Evolutionary conservation across 352 stramenopile genomes (phyloP).

Genomic region (Phytophthora sansomeana): DNA sequence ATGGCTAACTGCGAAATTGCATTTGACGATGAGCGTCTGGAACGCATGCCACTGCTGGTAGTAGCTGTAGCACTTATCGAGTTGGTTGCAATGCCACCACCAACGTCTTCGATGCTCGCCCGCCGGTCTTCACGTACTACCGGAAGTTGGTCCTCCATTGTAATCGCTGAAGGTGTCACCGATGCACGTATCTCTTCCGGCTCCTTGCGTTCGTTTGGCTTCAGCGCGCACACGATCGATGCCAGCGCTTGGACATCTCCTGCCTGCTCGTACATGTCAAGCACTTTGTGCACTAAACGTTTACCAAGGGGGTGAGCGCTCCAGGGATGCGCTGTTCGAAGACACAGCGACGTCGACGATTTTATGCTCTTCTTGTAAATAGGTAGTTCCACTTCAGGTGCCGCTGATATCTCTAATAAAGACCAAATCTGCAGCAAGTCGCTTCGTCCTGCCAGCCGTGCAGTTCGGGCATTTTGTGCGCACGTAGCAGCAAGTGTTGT

Average conservation of each 20-base stretch:
- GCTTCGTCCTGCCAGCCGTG: conserved; percentile 57
- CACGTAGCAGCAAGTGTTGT: conserved; percentile 48
- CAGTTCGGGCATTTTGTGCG: conserved; percentile 66
- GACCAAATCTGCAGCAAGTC: conserved; percentile 89
- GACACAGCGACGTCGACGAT: conserved; percentile 26
- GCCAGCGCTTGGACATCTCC: conserved; percentile 80
- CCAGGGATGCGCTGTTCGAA: conserved; percentile 73
- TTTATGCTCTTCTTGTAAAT: conserved; percentile 49
- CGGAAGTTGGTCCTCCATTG: conserved; percentile 43
- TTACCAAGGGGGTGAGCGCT: conserved; percentile 84
- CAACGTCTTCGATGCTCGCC: conserved; percentile 25
- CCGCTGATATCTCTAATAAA: conserved; percentile 72
- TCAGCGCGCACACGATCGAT: conserved; percentile 80
- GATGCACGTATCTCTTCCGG: conserved; percentile 16
- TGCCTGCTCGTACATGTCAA: conserved; percentile 82
- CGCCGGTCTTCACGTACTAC: conserved; percentile 40
- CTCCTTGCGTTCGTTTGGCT: conserved; percentile 44
- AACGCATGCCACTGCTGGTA: conserved; percentile 22
- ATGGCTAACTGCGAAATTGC: conserved; percentile 35
- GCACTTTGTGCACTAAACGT: conserved; percentile 75
- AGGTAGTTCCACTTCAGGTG: conserved; percentile 55
- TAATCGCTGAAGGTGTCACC: conserved; percentile 28
- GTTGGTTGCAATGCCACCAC: conserved; percentile 5
- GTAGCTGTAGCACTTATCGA: conserved; percentile 15
- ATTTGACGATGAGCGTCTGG: conserved; percentile 47